Conservation (phyloP, 2,329 filamentous ascomycete species). For the Cercospora sp. region DNA sequence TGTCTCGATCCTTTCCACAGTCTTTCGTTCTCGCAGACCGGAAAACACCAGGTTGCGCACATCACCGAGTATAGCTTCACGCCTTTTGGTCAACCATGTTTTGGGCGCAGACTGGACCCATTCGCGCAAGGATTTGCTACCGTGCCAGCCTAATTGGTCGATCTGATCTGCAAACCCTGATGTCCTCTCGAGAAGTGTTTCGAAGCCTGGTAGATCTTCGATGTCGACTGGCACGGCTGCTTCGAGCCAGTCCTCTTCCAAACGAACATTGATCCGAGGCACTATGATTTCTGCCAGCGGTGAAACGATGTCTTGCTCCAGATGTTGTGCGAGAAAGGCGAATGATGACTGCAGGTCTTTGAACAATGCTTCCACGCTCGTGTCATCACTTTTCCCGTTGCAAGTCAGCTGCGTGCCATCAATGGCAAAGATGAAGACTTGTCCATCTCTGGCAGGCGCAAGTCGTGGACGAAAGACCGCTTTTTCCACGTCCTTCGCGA, state of each 20-base stretch:
- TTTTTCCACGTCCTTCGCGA: conserved; percentile 35
- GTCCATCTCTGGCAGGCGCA: conserved; percentile 23
- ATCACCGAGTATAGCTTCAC: conserved; percentile 74
- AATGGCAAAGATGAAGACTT: conserved; percentile 25
- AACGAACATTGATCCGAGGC: conserved; percentile 64
- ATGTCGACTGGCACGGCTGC: conserved; percentile 74
- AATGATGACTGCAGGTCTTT: conserved; percentile 49
- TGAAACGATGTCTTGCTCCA: conserved; percentile 52
- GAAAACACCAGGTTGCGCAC: conserved; percentile 68
- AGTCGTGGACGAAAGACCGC: conserved; percentile 36
- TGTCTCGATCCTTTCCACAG: conserved; percentile 82
- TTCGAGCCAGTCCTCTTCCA: conserved; percentile 75
- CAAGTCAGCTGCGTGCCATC: conserved; percentile 33
- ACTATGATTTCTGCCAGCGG: conserved; percentile 70
- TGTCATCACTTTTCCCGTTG: conserved; percentile 26
- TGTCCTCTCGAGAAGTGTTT: conserved; percentile 66
- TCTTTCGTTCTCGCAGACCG: conserved; percentile 66
- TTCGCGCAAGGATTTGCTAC: conserved; percentile 63
- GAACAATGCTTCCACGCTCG: conserved; percentile 39
- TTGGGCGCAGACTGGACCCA: conserved; percentile 81
- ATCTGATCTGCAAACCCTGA: conserved; percentile 65
- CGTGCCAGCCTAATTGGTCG: conserved; percentile 62
- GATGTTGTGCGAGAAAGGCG: conserved; percentile 52
- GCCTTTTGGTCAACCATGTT: conserved; percentile 82
- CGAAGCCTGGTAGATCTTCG: conserved; percentile 69